phyloP scores from a whole-genome alignment of 176 grass and related monocot species.

The Coix lacrymajobi region DNA sequence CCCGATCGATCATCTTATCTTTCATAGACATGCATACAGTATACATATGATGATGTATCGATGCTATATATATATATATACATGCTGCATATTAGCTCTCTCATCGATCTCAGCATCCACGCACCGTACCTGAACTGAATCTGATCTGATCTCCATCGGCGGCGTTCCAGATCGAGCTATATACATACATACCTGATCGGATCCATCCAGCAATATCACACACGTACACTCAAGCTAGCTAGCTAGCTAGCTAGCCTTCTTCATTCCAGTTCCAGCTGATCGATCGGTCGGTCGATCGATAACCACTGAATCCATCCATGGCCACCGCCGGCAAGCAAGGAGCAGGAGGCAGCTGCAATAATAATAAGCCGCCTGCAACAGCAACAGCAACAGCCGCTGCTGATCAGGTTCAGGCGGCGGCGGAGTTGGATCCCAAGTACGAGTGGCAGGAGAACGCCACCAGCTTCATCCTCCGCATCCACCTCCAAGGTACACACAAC shows the following conservation, averaged over 20 bases:
- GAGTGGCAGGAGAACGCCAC: constrained; percentile 30
- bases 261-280: background rate
- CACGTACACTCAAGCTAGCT: background rate
- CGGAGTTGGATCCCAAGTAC: constrained; percentile 27
- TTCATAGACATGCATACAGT: too few relatives aligned
- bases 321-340: too few relatives aligned
- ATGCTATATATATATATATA: background rate
- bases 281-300: background rate
- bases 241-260: background rate
- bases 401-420: too few relatives aligned
- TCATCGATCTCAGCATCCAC: background rate
- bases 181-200: background rate
- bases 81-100: background rate
- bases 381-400: too few relatives aligned
- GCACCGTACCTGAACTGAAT: too few relatives aligned
- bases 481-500: constrained; percentile 40
- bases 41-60: background rate
- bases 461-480: constrained; percentile 23
- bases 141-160: too few relatives aligned
- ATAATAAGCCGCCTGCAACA: too few relatives aligned
- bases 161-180: background rate
- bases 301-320: background rate
- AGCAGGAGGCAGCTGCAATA: too few relatives aligned
- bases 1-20: too few relatives aligned
- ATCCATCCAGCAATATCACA: background rate